A percentile compares a stretch with the other conserved stretches of the same genome.
Evolutionary conservation across 257 asterid species (phyloP).

Genomic region (Solanum bukasovii): DNA sequence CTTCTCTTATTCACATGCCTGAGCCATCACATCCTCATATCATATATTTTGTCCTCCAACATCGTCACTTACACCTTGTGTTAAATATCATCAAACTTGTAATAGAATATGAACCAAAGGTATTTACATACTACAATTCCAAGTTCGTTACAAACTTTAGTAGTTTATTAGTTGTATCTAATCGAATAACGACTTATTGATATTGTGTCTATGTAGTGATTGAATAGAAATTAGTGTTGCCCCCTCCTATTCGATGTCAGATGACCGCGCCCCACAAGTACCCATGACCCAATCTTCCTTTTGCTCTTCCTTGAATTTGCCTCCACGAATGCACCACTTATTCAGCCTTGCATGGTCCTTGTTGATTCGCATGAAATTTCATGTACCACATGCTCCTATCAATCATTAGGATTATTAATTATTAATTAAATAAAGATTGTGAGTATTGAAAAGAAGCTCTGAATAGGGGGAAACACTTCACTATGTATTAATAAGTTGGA

Average conservation of each 20-base stretch:
- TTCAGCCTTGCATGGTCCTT: not conserved
- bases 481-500: no score
- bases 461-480: no score
- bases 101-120: not conserved
- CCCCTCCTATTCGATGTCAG: not conserved
- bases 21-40: not conserved
- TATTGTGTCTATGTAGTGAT: not conserved
- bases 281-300: not conserved
- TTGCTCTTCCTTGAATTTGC: not conserved
- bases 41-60: not conserved
- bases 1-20: not conserved
- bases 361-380: not conserved
- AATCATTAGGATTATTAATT: no score
- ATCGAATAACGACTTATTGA: not conserved
- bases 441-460: not conserved
- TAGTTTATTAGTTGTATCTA: not conserved
- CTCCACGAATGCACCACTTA: not conserved
- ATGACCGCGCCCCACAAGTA: slow-evolving; percentile 3
- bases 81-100: not conserved
- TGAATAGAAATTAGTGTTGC: not conserved
- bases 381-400: not conserved
- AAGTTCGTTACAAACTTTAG: not conserved
- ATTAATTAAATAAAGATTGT: no score
- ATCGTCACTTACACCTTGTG: no score
- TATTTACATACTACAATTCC: not conserved